These are phyloP conservation scores for Vigna hirtella DNA, from an alignment of 306 rosid species.

Conservation along the genomic window DNA sequence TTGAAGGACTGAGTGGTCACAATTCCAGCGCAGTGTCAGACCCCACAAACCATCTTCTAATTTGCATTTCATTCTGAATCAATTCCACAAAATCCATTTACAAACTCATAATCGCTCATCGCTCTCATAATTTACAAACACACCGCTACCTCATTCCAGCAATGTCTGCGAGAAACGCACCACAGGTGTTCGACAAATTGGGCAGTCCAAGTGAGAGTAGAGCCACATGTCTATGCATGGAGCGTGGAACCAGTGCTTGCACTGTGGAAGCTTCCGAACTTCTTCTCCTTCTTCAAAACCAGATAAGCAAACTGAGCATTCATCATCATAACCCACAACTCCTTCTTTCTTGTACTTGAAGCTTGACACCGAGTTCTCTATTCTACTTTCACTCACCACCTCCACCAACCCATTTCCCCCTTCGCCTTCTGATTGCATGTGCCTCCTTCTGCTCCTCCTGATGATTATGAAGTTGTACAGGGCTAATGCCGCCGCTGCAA, in stretches of 20 bases:
- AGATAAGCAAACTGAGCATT: constrained; percentile 78
- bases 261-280: constrained; percentile 64
- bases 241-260: constrained; percentile 76
- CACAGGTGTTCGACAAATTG: constrained; percentile 73
- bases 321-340: constrained; percentile 22
- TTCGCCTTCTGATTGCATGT: constrained; percentile 8
- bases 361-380: constrained; percentile 56
- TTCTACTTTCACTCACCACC: constrained; percentile 35
- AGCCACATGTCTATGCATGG: constrained; percentile 90
- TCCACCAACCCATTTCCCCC: not conserved
- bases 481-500: constrained; percentile 57
- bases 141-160: constrained; percentile 29
- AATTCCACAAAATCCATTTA: too few relatives aligned
- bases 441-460: constrained; percentile 51
- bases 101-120: not conserved
- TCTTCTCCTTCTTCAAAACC: constrained; percentile 88
- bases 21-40: not conserved
- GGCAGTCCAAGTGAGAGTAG: constrained; percentile 80
- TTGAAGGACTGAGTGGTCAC: constrained; percentile 23
- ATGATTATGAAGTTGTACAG: constrained; percentile 66
- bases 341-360: constrained; percentile 60
- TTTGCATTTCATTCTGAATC: not conserved
- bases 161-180: constrained; percentile 17
- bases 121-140: not conserved
- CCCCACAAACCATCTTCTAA: not conserved